A percentile compares a stretch with the other conserved stretches of the same genome.
Conservation (phyloP, 2,329 filamentous ascomycete genomes). For the Orbilia oligospora region DNA sequence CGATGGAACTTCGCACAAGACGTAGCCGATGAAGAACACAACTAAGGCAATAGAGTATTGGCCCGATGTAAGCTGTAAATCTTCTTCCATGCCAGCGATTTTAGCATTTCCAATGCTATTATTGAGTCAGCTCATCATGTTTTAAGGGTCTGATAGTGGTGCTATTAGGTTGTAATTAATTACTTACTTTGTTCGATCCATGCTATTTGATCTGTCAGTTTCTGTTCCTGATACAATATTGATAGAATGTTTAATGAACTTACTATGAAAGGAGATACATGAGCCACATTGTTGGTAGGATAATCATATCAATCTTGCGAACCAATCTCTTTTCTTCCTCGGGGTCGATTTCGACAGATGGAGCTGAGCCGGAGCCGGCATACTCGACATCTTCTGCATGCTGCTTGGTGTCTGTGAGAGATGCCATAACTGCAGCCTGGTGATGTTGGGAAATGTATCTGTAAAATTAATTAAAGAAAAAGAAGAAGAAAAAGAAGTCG, state of each 20-base stretch:
- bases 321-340: conserved; percentile 63
- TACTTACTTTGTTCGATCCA: conserved; percentile 61
- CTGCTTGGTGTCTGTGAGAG: conserved; percentile 53
- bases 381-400: conserved; percentile 55
- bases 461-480: neutral
- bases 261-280: conserved; percentile 65
- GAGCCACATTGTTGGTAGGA: conserved; percentile 65
- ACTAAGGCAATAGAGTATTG: conserved; percentile 71
- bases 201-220: conserved; percentile 24
- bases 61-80: conserved; percentile 69
- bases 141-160: neutral
- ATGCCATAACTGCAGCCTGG: conserved; percentile 28
- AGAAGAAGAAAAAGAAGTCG: too few species aligned
- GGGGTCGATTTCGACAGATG: conserved; percentile 55
- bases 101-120: conserved; percentile 70
- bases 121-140: neutral
- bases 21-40: conserved; percentile 73
- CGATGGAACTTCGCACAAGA: conserved; percentile 72
- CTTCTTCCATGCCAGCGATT: conserved; percentile 70
- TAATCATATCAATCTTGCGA: conserved; percentile 65
- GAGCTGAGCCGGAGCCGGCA: conserved; percentile 40
- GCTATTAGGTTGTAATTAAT: neutral
- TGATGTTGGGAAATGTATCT: neutral
- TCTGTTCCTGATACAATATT: neutral
- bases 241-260: neutral